Percentiles rank a stretch among this genome's conserved stretches.
phyloP scores from a whole-genome alignment of 108 stramenopile genomes.

The Pseudonitzschia delicatissima region DNA sequence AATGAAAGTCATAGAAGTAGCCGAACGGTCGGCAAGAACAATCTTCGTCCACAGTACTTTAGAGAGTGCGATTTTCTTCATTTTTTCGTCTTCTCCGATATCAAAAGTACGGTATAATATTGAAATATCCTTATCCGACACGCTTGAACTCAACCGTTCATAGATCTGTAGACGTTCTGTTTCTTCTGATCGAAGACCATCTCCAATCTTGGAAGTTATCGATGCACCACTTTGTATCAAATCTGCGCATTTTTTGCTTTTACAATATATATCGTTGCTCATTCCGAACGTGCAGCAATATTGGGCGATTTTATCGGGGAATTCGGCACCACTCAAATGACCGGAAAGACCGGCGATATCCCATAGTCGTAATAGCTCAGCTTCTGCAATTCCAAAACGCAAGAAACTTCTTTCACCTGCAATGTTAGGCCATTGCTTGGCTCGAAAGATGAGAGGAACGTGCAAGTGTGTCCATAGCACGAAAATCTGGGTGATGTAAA shows the following conservation, averaged over 20 bases:
- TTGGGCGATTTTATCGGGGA: neutral
- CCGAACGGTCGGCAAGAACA: constrained; percentile 17
- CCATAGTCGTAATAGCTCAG: constrained; percentile 45
- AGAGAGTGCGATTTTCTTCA: constrained; percentile 39
- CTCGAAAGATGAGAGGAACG: constrained; percentile 41
- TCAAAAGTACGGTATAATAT: constrained; percentile 26
- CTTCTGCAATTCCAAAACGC: constrained; percentile 24
- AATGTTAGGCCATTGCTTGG: constrained; percentile 39
- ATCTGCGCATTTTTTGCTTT: neutral
- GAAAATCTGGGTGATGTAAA: constrained; percentile 39
- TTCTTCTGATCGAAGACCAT: constrained; percentile 20
- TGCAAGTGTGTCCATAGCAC: constrained; percentile 35
- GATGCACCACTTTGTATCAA: neutral
- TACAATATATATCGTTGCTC: constrained; percentile 11
- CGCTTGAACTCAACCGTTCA: constrained; percentile 28
- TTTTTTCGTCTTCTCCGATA: constrained; percentile 32
- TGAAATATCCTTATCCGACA: constrained; percentile 4
- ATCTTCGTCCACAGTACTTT: constrained; percentile 22
- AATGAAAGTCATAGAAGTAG: constrained; percentile 27
- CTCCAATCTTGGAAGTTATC: neutral
- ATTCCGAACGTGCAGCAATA: constrained; percentile 16
- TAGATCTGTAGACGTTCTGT: constrained; percentile 46
- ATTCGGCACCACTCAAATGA: constrained; percentile 1
- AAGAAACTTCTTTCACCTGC: constrained; percentile 16
- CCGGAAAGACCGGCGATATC: constrained; percentile 6